These are phyloP conservation scores for Malus hybrid DNA, from an alignment of 331 rosid genomes.

Conservation along the genomic window DNA sequence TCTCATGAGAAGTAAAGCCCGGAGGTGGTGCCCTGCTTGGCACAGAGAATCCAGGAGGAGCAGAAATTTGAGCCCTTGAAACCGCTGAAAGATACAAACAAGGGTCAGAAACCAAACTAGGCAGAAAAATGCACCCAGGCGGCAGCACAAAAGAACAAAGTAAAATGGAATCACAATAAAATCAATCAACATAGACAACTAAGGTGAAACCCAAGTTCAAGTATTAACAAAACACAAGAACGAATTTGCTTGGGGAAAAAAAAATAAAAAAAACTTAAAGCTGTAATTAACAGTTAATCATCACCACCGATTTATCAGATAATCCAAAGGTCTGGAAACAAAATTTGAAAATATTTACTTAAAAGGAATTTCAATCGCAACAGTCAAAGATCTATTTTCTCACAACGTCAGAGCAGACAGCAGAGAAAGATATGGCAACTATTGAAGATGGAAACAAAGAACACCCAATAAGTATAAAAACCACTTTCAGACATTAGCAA, in stretches of 20 bases:
- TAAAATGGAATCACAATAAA: neutral
- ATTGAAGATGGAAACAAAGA: neutral
- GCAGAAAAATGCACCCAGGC: neutral
- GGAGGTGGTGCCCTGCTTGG: constrained; percentile 84
- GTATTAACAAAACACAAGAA: neutral
- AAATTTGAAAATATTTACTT: neutral
- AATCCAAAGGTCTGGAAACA: neutral
- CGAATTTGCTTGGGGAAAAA: neutral
- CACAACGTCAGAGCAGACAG: neutral
- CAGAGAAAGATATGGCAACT: no score
- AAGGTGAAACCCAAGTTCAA: neutral
- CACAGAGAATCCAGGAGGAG: constrained; percentile 84
- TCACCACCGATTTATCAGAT: neutral
- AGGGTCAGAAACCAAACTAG: constrained; percentile 4
- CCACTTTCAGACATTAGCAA: neutral
- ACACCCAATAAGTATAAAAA: neutral
- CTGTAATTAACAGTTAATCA: neutral
- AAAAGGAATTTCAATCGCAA: neutral
- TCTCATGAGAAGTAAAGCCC: constrained; percentile 74
- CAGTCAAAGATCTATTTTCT: neutral
- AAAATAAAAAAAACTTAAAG: neutral
- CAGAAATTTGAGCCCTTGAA: constrained; percentile 74
- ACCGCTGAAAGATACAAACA: constrained; percentile 28
- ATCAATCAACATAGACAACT: neutral
- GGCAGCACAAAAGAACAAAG: neutral